These are phyloP conservation scores for Stellera chamaejasme DNA, from an alignment of 345 rosid species.

Conservation along the genomic window DNA sequence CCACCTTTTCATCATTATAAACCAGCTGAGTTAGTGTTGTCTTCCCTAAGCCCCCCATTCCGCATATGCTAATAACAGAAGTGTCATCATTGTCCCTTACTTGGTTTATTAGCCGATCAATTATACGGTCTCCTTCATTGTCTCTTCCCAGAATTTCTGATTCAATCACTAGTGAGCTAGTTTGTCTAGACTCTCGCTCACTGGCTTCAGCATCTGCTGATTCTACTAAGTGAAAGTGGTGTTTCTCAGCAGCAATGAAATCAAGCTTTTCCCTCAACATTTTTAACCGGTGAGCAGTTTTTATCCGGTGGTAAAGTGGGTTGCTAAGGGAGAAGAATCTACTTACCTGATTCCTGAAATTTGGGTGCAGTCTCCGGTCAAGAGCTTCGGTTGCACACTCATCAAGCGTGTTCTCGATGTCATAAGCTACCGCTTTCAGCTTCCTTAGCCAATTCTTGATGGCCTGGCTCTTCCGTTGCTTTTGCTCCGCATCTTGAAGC, in stretches of 20 bases:
- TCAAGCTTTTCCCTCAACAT: neutral
- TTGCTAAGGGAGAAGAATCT: conserved; percentile 1
- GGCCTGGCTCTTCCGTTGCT: conserved; percentile 5
- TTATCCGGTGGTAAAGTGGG: neutral
- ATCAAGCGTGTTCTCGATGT: neutral
- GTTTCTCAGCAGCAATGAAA: conserved; percentile 4
- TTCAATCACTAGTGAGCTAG: conserved; percentile 11
- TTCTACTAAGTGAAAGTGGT: conserved; percentile 4
- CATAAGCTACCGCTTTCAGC: conserved; percentile 4
- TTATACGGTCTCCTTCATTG: neutral
- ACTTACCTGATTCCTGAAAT: neutral
- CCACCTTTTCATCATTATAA: conserved; percentile 17
- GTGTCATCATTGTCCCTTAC: neutral
- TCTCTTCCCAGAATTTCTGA: conserved; percentile 7
- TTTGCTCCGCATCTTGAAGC: conserved; percentile 8
- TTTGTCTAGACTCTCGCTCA: neutral
- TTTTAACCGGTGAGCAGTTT: neutral
- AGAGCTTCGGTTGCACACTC: conserved; percentile 5
- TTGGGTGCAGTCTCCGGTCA: neutral
- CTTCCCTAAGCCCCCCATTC: conserved; percentile 10
- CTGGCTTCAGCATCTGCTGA: neutral
- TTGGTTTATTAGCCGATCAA: neutral
- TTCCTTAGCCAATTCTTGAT: conserved; percentile 5
- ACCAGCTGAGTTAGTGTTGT: conserved; percentile 16
- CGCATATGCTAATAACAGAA: neutral